Evolutionary conservation across 2,329 filamentous ascomycete genomes (phyloP).

Genomic region (Aspergillus calidoustus): DNA sequence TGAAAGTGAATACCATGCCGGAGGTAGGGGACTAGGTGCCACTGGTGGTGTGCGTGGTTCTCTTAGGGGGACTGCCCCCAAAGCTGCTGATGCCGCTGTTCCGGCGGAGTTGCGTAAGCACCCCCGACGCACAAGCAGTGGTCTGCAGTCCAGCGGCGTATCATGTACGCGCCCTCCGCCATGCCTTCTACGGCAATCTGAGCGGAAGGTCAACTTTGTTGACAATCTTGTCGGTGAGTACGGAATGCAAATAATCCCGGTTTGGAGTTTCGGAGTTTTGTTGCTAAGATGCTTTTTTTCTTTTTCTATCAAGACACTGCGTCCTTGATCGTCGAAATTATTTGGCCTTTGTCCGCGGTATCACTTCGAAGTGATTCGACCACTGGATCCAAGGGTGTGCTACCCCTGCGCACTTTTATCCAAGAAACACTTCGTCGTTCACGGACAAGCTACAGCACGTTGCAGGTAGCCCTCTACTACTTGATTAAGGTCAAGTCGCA

Average conservation of each 20-base stretch:
- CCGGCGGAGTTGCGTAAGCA: conserved; percentile 51
- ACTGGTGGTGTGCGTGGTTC: conserved; percentile 32
- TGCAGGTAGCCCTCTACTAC: conserved; percentile 97
- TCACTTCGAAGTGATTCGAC: conserved; percentile 72
- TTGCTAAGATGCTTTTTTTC: conserved; percentile 8
- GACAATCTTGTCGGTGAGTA: conserved; percentile 96
- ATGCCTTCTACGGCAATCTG: conserved; percentile 79
- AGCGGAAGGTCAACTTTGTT: conserved; percentile 94
- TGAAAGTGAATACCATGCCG: conserved; percentile 36
- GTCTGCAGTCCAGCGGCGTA: conserved; percentile 52
- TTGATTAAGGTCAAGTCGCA: conserved; percentile 90
- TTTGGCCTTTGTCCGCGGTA: conserved; percentile 90
- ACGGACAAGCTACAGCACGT: conserved; percentile 93
- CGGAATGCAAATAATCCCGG: conserved; percentile 34
- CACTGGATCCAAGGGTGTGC: conserved; percentile 71
- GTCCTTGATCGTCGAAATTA: conserved; percentile 94
- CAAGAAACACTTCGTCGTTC: conserved; percentile 95
- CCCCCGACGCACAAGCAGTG: conserved; percentile 59
- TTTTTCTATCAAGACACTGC: conserved; percentile 74
- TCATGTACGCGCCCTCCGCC: conserved; percentile 68
- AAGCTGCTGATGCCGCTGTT: conserved; percentile 40
- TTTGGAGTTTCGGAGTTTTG: conserved; percentile 28
- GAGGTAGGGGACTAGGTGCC: conserved; percentile 31
- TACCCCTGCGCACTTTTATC: conserved; percentile 93
- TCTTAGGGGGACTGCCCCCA: conserved; percentile 34